These are phyloP conservation scores for Juglanconis oblonga DNA, from an alignment of 2,329 filamentous ascomycete genomes.

Conservation along the genomic window DNA sequence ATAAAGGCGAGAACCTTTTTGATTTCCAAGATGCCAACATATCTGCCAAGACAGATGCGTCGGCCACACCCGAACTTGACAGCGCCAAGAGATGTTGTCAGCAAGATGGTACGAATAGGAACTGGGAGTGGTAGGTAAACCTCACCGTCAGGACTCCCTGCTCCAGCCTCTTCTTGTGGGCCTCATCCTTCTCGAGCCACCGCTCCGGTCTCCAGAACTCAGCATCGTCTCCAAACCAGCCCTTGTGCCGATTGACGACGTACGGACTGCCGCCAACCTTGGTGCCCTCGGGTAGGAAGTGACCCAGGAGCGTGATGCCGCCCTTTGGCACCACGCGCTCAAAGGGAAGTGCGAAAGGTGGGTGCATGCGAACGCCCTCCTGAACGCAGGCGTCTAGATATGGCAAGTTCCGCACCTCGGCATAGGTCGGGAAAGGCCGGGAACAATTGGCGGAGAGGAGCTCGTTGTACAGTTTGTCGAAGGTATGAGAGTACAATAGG, in stretches of 20 bases:
- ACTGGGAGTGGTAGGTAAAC: not conserved
- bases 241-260: slow-evolving; percentile 23
- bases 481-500: slow-evolving; percentile 23
- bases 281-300: slow-evolving; percentile 23
- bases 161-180: slow-evolving; percentile 15
- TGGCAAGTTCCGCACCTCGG: slow-evolving; percentile 26
- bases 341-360: slow-evolving; percentile 25
- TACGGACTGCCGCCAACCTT: slow-evolving; percentile 25
- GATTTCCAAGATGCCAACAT: slow-evolving; percentile 27
- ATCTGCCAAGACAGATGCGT: slow-evolving; percentile 25
- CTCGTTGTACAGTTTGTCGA: slow-evolving; percentile 26
- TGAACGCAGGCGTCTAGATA: slow-evolving; percentile 27
- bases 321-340: slow-evolving; percentile 26
- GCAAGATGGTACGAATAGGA: not conserved
- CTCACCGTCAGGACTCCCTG: slow-evolving; percentile 21
- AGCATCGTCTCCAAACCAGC: slow-evolving; percentile 22
- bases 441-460: slow-evolving; percentile 26
- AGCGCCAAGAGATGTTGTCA: not conserved
- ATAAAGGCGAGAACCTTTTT: slow-evolving; percentile 24
- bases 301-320: slow-evolving; percentile 21
- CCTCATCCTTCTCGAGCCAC: slow-evolving; percentile 20
- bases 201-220: slow-evolving; percentile 25
- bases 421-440: slow-evolving; percentile 26
- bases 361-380: slow-evolving; percentile 27
- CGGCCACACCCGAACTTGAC: slow-evolving; percentile 24